Base-by-base conservation (phyloP, 2,329 filamentous ascomycete species). In the Xylariaceae sp. region DNA sequence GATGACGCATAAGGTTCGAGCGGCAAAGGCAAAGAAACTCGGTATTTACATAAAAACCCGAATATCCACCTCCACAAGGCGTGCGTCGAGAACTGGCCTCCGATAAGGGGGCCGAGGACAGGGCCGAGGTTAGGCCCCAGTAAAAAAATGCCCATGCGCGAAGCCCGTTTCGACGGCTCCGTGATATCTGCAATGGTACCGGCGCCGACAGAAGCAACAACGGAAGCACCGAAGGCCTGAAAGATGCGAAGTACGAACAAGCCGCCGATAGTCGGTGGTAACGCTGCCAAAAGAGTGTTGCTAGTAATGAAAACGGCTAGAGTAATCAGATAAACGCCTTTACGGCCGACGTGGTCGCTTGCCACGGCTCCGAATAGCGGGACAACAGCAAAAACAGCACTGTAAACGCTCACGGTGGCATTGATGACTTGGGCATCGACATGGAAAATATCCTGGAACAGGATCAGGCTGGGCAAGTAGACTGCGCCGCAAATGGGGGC, bases 11-110 rank as follows among this genome's bases (percentile, higher is more conserved):
- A n/a, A n/a, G n/a, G n/a, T n/a, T n/a, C n/a, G n/a, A n/a, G n/a
- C n/a, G n/a, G n/a, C n/a, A n/a, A n/a, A n/a, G n/a, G n/a, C n/a
- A n/a, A n/a, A n/a, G n/a, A n/a, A n/a, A n/a, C n/a, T n/a, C n/a
- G n/a, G 36, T 17, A 42, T 53, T 28, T 50, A 62, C 60, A 64
- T 16, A 71, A 55, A 33, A 75, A 74, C 1, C 70, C 73, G 52
- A 76, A 76, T 4, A 71, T 66, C 73, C 73, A 77, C 54, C 74
- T 61, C 74, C 74, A 77, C 5, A 59, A 63, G 1, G 64, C 55
- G 1, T 50, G 50, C 2, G 62, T 61, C 3, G 70, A 67, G 31
- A 76, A 66, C 17, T 65, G 63, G 19, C 73, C 74, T 5, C 74
- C 74, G 2, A 76, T 60, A 1, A 75, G 57, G 0, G 74, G 74